Conservation (phyloP, 2,329 filamentous ascomycete genomes). For the Colletotrichum sidae region DNA sequence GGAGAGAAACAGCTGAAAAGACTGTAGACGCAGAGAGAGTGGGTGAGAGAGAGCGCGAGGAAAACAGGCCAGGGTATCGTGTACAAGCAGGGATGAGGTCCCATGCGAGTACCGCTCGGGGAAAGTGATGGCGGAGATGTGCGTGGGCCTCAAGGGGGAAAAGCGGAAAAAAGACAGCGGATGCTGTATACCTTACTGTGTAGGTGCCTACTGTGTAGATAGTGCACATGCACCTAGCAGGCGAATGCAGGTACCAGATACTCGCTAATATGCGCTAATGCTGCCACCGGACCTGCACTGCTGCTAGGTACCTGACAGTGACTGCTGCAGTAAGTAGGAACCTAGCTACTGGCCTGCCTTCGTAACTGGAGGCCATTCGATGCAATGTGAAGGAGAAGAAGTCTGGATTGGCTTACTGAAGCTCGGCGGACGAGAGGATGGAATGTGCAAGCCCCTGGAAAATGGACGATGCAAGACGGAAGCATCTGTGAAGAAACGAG, state of each 20-base stretch:
- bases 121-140: constrained; percentile 36
- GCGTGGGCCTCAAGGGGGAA: constrained; percentile 31
- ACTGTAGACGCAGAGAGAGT: too few relatives aligned
- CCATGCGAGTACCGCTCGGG: constrained; percentile 33
- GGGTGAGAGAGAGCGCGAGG: background rate
- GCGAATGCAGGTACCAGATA: constrained; percentile 37
- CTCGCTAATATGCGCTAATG: constrained; percentile 34
- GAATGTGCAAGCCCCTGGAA: background rate
- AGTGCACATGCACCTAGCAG: constrained; percentile 22
- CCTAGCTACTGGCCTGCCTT: constrained; percentile 14
- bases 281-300: constrained; percentile 7
- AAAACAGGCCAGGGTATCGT: constrained; percentile 23
- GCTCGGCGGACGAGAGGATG: background rate
- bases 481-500: too few relatives aligned
- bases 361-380: background rate
- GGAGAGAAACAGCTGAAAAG: too few relatives aligned
- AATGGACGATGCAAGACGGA: too few relatives aligned
- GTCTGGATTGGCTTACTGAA: background rate
- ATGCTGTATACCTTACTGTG: constrained; percentile 7
- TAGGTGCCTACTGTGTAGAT: too few relatives aligned
- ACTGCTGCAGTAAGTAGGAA: constrained; percentile 14
- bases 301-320: constrained; percentile 5
- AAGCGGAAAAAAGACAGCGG: constrained; percentile 33
- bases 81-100: constrained; percentile 32
- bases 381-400: constrained; percentile 18